Evolutionary conservation across 2,329 filamentous ascomycete species (phyloP), one percentile per base, ranked within the genome.

Genomic region (Colletotrichum gigasporum): DNA sequence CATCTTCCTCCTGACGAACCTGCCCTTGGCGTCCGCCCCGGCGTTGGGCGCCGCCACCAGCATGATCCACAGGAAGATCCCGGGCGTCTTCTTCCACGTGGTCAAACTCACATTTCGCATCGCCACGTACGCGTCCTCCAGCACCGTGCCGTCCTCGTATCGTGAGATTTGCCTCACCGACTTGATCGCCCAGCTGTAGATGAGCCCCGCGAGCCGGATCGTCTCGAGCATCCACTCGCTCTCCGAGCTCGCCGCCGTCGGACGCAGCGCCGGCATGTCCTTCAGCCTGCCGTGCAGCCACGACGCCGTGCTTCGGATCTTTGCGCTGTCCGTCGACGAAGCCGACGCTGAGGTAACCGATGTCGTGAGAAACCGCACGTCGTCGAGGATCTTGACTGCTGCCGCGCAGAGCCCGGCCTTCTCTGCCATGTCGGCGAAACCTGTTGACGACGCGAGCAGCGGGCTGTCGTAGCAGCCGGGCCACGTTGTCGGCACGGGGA

Each of bases 41-140:
- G 71, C 67, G 16, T 67, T 72, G 10, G 73, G 71, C 22, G 65
- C 68, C 5, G 69, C 69, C 16, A 72, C 68, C 28, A 75, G 50
- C 56, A 75, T 63, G 28, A 75, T 58, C 72, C 73, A 76, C 20
- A 74, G 62, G 51, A 74, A 76, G 1, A 75, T 69, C 3, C 73
- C 74, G 0, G 73, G 74, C 3, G 71, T 70, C 16, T 57, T 48
- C 55, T 74, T 75, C 74, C 74, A 76, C 3, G 67, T 54, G 14
- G 65, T 68, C 4, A 75, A 53, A 8, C 68, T 69, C 5, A 75
- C 70, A 8, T 52, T 56, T 58, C 69, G 69, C 61, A 75, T 70
- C 2, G 59, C 68, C 18, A 51, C 45, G 61, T 71, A 75, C 7
- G 75, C 68, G 24, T 65, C 51, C 7, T 64, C 62, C 1, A 72